Conservation (phyloP, 805 yeast species). For the Candida montana region DNA sequence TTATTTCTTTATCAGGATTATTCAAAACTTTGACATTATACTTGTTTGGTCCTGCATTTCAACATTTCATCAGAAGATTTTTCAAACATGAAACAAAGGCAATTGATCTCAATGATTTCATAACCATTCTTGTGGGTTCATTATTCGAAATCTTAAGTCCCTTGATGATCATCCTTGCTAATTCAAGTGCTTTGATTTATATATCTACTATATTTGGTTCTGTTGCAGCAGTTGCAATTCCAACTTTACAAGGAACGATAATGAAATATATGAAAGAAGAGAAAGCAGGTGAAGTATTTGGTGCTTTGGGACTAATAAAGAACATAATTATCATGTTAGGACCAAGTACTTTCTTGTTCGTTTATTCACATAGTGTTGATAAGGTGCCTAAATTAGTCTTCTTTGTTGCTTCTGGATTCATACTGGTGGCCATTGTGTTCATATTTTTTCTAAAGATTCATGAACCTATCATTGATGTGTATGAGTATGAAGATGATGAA, state of each 20-base stretch:
- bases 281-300: conserved; percentile 66
- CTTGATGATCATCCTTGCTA: conserved; percentile 29
- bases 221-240: conserved; percentile 46
- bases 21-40: conserved; percentile 45
- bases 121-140: conserved; percentile 29
- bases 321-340: conserved; percentile 41
- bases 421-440: background rate
- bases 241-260: conserved; percentile 53
- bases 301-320: conserved; percentile 58
- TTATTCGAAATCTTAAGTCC: conserved; percentile 36
- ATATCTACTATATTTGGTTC: conserved; percentile 35
- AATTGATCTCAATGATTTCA: conserved; percentile 50
- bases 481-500: background rate
- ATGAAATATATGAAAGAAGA: conserved; percentile 57
- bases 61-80: conserved; percentile 30
- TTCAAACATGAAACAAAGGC: conserved; percentile 33
- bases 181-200: conserved; percentile 27
- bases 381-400: conserved; percentile 35
- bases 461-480: background rate
- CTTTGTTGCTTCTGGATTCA: conserved; percentile 19
- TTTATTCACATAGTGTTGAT: conserved; percentile 43
- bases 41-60: conserved; percentile 45
- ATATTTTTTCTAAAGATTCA: conserved; percentile 10
- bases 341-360: conserved; percentile 43
- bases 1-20: conserved; percentile 46